Base-by-base conservation (phyloP, 805 yeast genomes). In the Hanseniaspora taiwanica region DNA sequence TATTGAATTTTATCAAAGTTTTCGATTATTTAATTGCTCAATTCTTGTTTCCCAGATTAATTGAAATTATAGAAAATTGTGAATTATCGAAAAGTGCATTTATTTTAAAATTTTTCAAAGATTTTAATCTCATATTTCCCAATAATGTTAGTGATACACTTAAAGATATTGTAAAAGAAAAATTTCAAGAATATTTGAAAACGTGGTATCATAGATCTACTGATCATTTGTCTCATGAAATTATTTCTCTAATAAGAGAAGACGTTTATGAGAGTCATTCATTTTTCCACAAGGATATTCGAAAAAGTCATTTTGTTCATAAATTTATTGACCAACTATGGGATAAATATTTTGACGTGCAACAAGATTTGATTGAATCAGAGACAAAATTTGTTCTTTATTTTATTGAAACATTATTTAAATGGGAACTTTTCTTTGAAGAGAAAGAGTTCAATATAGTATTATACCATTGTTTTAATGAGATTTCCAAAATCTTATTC, bases 11-110 rank as follows among this genome's bases (percentile, higher is more conserved):
- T 36, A 49, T 51, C 14, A 43, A 40, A 21, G 44, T 49, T 36
- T 43, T 37, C 14, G 48, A 56, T 3, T 50, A 51, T 34, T 39
- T 72, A 12, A 36, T 60, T 3, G 40, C 49, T 5, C 50, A 48
- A 2, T 51, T 55, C 4, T 49, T 76, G 2, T 39, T 56, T 0
- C 73, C 74, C 0, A 62, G 58, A 25, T 50, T 76, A 3, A 31
- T 48, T 0, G 18, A 44, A 2, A 60, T 56, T 0, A 52, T 73
- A 5, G 43, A 51, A 3, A 44, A 47, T 1, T 71, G 76, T 76
- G 46, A 55, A 7, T 27, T 45, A 27, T 9, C 27, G 19, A 32
- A 19, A 19, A 32, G 35, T 5, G 12, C 14, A 7, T 2, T 14
- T n/a, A 13, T 34, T 8, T 33, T 40, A 19, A 40, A 45, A 27